Conservation (phyloP, 1,284 basidiomycete genomes). For the Pseudozyma sp. region DNA sequence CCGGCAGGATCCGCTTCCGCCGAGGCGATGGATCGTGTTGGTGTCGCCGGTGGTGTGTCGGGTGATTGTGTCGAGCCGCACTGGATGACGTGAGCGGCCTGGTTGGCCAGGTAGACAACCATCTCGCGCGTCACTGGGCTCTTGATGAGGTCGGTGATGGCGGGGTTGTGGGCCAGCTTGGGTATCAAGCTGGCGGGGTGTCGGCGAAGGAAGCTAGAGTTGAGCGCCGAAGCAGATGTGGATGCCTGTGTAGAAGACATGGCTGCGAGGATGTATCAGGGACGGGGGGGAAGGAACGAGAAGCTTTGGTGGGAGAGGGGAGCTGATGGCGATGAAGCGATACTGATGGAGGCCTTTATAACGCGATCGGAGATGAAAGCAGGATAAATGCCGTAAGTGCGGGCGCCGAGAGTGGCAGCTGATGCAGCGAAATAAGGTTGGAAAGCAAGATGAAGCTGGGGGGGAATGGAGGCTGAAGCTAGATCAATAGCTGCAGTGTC, state of each 20-base stretch:
- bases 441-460: not conserved
- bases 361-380: constrained; percentile 43
- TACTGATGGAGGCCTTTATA: constrained; percentile 16
- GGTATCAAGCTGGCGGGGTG: constrained; percentile 66
- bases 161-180: constrained; percentile 65
- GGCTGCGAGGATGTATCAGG: constrained; percentile 1
- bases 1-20: constrained; percentile 62
- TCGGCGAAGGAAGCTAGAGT: constrained; percentile 59
- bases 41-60: constrained; percentile 60
- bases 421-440: constrained; percentile 40
- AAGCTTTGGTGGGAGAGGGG: constrained; percentile 9
- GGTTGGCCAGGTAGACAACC: constrained; percentile 67
- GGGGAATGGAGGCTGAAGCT: not conserved
- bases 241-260: constrained; percentile 51
- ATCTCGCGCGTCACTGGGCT: constrained; percentile 66
- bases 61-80: constrained; percentile 57
- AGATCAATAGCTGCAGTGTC: not conserved
- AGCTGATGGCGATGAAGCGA: constrained; percentile 1
- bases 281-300: constrained; percentile 3
- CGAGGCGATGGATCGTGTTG: constrained; percentile 56
- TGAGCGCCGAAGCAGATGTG: constrained; percentile 45
- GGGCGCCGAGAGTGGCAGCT: constrained; percentile 20
- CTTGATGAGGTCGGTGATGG: constrained; percentile 67
- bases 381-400: constrained; percentile 17
- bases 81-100: constrained; percentile 67